These are phyloP conservation scores for Penicillium maclennaniae DNA, from an alignment of 495 filamentous ascomycete genomes.

Conservation along the genomic window DNA sequence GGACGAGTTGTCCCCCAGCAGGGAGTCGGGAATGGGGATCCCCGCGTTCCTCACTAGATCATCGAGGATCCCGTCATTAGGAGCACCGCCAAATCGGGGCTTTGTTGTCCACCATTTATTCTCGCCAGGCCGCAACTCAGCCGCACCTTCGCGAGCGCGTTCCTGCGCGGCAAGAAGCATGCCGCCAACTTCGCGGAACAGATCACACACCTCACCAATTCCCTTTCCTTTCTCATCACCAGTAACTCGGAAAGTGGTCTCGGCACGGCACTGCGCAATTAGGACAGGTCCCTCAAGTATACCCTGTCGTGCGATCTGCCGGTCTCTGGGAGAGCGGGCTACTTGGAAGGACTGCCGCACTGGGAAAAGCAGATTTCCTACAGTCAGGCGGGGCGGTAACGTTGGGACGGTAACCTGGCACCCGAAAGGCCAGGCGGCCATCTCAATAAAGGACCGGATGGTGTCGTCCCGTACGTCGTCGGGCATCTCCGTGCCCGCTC, in stretches of 20 bases:
- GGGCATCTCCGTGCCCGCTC: conserved; percentile 69
- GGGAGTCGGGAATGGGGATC: conserved; percentile 24
- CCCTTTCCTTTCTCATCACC: conserved; percentile 43
- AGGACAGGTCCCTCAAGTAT: conserved; percentile 71
- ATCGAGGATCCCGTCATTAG: conserved; percentile 59
- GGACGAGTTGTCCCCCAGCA: conserved; percentile 25
- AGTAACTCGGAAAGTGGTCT: conserved; percentile 49
- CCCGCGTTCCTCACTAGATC: conserved; percentile 32
- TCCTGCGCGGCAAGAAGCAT: conserved; percentile 80
- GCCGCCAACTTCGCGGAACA: conserved; percentile 68
- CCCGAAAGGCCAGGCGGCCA: conserved; percentile 73
- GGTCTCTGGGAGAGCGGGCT: conserved; percentile 64
- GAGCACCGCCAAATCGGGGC: conserved; percentile 73
- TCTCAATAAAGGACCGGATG: conserved; percentile 69
- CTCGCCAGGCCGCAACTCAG: conserved; percentile 64
- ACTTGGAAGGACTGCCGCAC: conserved; percentile 54
- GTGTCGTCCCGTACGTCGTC: conserved; percentile 67
- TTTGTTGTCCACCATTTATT: conserved; percentile 76
- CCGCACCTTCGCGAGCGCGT: conserved; percentile 64
- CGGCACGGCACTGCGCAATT: conserved; percentile 53
- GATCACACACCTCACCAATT: conserved; percentile 57
- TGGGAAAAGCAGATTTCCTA: conserved; percentile 51
- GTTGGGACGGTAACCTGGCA: conserved; percentile 65
- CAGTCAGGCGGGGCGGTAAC: conserved; percentile 56
- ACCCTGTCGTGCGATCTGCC: conserved; percentile 65